These are phyloP conservation scores for Venturia asperata DNA, from an alignment of 2,329 filamentous ascomycete species.

Conservation along the genomic window DNA sequence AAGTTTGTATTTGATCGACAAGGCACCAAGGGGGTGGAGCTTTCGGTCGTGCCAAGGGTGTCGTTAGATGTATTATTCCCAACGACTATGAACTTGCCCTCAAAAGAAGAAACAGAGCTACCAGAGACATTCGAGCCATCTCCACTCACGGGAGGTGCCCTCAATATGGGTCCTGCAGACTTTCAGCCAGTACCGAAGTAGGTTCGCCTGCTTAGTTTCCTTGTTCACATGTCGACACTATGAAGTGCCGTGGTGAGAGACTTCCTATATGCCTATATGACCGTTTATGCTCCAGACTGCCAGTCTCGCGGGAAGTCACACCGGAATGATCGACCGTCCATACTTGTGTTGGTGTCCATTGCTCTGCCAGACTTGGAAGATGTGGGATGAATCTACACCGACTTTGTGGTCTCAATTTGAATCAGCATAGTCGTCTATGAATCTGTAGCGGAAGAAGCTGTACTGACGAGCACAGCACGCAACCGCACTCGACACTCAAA, in stretches of 20 bases:
- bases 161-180: conserved; percentile 29
- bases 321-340: too few relatives aligned
- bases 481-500: conserved; percentile 21
- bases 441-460: background rate
- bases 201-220: background rate
- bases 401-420: too few relatives aligned
- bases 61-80: conserved; percentile 53
- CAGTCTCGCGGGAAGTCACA: too few relatives aligned
- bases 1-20: conserved; percentile 46
- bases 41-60: conserved; percentile 34
- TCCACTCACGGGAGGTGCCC: conserved; percentile 31
- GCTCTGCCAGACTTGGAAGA: too few relatives aligned
- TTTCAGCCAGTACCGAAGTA: conserved; percentile 20
- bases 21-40: conserved; percentile 34
- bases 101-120: conserved; percentile 20
- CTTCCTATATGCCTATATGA: background rate
- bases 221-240: background rate
- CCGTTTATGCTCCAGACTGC: too few relatives aligned
- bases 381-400: too few relatives aligned
- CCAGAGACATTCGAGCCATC: conserved; percentile 26
- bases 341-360: too few relatives aligned
- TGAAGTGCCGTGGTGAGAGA: background rate
- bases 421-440: background rate
- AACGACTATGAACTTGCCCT: conserved; percentile 41
- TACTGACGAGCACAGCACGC: background rate